phyloP scores from a whole-genome alignment of 2,329 filamentous ascomycete species.

The Fusarium fracticaudum region DNA sequence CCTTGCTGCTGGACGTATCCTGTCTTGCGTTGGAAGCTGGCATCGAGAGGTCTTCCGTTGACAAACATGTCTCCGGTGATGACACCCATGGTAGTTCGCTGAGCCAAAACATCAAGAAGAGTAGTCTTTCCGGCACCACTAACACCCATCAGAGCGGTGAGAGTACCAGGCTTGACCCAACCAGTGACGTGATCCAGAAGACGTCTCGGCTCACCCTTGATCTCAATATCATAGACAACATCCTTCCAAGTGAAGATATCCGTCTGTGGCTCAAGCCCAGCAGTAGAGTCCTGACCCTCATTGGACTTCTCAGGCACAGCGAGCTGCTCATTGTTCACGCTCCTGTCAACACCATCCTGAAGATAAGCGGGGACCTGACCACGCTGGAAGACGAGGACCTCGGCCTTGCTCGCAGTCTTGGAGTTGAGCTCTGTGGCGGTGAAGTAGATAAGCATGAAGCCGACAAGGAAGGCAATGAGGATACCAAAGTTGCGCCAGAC shows the following conservation, averaged over 20 bases:
- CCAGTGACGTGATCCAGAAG: slow-evolving; percentile 83
- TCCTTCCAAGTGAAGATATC: slow-evolving; percentile 82
- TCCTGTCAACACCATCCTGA: slow-evolving; percentile 40
- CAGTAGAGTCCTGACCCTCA: slow-evolving; percentile 31
- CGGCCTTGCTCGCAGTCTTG: slow-evolving; percentile 68
- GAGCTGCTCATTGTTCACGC: slow-evolving; percentile 45
- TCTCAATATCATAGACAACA: slow-evolving; percentile 75
- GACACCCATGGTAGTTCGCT: slow-evolving; percentile 67
- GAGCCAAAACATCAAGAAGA: slow-evolving; percentile 54
- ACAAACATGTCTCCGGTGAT: slow-evolving; percentile 74
- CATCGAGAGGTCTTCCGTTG: slow-evolving; percentile 65
- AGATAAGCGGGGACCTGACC: slow-evolving; percentile 60
- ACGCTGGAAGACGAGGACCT: slow-evolving; percentile 73
- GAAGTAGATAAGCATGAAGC: slow-evolving; percentile 72
- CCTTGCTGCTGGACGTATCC: slow-evolving; percentile 75
- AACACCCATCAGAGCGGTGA: slow-evolving; percentile 81
- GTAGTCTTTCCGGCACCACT: slow-evolving; percentile 58
- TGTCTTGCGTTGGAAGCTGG: slow-evolving; percentile 70
- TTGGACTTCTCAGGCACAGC: slow-evolving; percentile 38
- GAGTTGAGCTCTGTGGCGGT: slow-evolving; percentile 72
- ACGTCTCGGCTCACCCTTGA: slow-evolving; percentile 77
- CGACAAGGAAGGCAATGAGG: slow-evolving; percentile 69
- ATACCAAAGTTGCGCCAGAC: slow-evolving; percentile 78
- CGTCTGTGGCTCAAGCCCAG: slow-evolving; percentile 54
- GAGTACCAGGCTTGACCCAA: slow-evolving; percentile 89